phyloP scores from a whole-genome alignment of 768 basidiomycete genomes.

The Hygrophorus russula region DNA sequence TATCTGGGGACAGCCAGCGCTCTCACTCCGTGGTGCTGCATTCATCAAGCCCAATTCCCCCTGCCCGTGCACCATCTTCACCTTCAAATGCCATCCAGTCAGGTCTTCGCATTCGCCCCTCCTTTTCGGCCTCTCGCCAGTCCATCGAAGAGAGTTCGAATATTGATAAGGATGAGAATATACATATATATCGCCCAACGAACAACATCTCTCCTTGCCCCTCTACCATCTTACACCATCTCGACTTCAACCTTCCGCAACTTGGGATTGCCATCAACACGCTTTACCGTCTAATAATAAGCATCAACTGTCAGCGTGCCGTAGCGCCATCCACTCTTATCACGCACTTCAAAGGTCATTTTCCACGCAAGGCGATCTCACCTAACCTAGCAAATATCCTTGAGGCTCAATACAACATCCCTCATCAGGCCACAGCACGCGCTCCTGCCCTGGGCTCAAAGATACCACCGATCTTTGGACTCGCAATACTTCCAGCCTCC shows the following conservation, averaged over 20 bases:
- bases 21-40: too few species aligned
- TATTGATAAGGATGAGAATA: background rate
- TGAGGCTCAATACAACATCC: background rate
- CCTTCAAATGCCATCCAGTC: too few species aligned
- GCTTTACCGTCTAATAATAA: background rate
- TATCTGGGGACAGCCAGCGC: too few species aligned
- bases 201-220: background rate
- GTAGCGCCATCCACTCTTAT: background rate
- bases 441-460: background rate
- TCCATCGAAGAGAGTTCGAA: too few species aligned
- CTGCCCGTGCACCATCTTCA: too few species aligned
- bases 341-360: background rate
- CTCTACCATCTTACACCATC: background rate
- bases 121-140: too few species aligned
- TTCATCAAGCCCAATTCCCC: too few species aligned
- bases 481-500: background rate
- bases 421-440: too few species aligned
- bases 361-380: background rate
- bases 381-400: background rate
- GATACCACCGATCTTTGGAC: background rate
- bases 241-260: background rate
- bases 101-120: too few species aligned
- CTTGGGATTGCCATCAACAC: constrained; percentile 1
- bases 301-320: background rate
- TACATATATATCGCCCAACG: background rate